Evolutionary conservation across 768 basidiomycete species (phyloP).

Genomic region (Trametes cubensis): DNA sequence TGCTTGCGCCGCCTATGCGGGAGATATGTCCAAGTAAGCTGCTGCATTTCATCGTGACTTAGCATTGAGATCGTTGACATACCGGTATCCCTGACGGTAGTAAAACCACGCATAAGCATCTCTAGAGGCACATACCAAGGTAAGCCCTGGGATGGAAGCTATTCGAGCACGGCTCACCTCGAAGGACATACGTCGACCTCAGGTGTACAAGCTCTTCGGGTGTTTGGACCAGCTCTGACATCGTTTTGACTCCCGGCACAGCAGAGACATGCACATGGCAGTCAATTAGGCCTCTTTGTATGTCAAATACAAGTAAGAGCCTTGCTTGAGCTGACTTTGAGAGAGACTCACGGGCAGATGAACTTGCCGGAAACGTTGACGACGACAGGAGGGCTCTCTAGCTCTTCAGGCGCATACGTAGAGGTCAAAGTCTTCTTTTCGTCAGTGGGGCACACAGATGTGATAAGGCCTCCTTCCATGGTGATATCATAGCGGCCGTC

Average conservation of each 20-base stretch:
- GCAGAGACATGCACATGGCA: conserved; percentile 48
- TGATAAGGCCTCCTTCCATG: conserved; percentile 35
- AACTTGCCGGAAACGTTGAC: conserved; percentile 41
- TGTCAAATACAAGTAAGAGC: background rate
- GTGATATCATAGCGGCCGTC: conserved; percentile 33
- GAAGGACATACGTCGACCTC: conserved; percentile 42
- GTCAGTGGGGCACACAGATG: conserved; percentile 24
- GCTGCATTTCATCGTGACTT: background rate
- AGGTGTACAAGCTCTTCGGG: conserved; percentile 39
- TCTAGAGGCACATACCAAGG: conserved; percentile 25
- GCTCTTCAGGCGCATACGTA: background rate
- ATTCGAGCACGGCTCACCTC: conserved; percentile 26
- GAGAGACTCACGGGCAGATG: conserved; percentile 40
- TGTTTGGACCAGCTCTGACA: conserved; percentile 39
- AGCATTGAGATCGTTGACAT: background rate
- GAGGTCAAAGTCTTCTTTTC: background rate
- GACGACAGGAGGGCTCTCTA: conserved; percentile 5
- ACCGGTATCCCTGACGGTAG: conserved; percentile 44
- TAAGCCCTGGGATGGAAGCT: background rate
- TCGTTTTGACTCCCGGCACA: conserved; percentile 42
- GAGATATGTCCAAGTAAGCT: no score
- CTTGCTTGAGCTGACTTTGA: background rate
- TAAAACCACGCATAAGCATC: conserved; percentile 44
- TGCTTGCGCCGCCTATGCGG: conserved; percentile 37
- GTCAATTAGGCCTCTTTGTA: conserved; percentile 44